Percentiles rank a stretch among this genome's conserved stretches.
These are phyloP conservation scores for Endocalyx cinctus DNA, from an alignment of 2,329 filamentous ascomycete species.

Conservation along the genomic window DNA sequence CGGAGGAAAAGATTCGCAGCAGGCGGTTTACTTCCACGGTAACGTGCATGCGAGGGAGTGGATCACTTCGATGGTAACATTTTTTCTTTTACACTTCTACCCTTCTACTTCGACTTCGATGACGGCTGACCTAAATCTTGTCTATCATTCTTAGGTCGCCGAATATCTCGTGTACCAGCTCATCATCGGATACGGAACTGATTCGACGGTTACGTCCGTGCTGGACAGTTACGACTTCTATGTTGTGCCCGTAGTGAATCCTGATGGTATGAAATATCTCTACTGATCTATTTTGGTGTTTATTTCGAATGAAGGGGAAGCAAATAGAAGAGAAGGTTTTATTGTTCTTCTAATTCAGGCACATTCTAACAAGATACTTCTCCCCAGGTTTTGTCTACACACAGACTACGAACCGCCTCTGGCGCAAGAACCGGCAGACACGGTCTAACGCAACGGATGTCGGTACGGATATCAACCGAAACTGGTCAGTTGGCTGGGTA, in stretches of 20 bases:
- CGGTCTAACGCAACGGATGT: slow-evolving; percentile 35
- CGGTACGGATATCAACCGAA: slow-evolving; percentile 49
- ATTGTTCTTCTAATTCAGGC: slow-evolving; percentile 1
- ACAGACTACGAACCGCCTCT: slow-evolving; percentile 45
- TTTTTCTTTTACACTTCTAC: no score
- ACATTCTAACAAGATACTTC: not conserved
- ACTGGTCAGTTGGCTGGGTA: slow-evolving; percentile 48
- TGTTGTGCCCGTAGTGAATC: slow-evolving; percentile 50
- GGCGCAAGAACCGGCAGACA: slow-evolving; percentile 48
- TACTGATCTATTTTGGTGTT: not conserved
- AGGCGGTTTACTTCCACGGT: slow-evolving; percentile 46
- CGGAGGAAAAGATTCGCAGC: slow-evolving; percentile 38
- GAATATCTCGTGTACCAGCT: slow-evolving; percentile 47
- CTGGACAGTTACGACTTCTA: slow-evolving; percentile 57
- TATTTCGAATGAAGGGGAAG: no score
- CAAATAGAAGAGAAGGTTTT: not conserved
- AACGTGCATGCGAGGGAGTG: slow-evolving; percentile 52
- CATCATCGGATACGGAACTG: slow-evolving; percentile 37
- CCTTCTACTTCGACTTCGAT: no score
- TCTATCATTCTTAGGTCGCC: slow-evolving; percentile 26
- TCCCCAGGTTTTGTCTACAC: slow-evolving; percentile 47
- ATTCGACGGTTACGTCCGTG: slow-evolving; percentile 34
- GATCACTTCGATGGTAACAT: slow-evolving; percentile 50
- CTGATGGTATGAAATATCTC: slow-evolving; percentile 35
- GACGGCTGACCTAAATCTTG: slow-evolving; percentile 1